Evolutionary conservation across 2,329 filamentous ascomycete species (phyloP).

Genomic region (Aureobasidium vineae): DNA sequence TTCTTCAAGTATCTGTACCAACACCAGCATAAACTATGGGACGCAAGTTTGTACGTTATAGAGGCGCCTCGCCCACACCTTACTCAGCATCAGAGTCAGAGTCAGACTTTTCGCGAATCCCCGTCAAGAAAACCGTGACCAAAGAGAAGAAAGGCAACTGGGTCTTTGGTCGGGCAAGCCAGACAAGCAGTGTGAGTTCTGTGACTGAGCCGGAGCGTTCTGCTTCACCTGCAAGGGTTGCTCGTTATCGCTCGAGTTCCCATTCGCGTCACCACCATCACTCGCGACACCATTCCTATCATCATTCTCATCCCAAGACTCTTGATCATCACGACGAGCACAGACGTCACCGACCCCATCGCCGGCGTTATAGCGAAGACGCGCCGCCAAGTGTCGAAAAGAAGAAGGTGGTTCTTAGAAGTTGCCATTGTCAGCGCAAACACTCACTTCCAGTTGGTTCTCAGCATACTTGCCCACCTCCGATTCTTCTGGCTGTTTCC

Average conservation of each 20-base stretch:
- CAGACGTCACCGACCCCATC: background rate
- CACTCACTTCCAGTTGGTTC: background rate
- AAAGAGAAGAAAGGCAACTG: slow-evolving; percentile 19
- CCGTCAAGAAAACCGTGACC: slow-evolving; percentile 11
- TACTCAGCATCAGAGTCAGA: background rate
- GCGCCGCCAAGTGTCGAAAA: background rate
- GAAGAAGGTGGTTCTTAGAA: background rate
- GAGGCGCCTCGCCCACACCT: background rate
- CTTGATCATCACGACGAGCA: background rate
- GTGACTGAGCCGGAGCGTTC: background rate
- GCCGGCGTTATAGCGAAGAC: slow-evolving; percentile 2
- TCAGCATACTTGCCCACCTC: background rate
- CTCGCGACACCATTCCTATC: background rate
- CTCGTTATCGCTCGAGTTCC: background rate
- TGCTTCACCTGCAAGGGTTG: background rate
- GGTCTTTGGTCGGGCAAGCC: slow-evolving; percentile 1
- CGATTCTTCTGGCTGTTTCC: slow-evolving; percentile 3
- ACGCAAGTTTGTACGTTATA: background rate
- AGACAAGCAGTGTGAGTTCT: slow-evolving; percentile 16
- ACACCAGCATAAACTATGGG: slow-evolving; percentile 4
- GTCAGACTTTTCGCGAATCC: background rate
- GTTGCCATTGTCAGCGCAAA: slow-evolving; percentile 1
- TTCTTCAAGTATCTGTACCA: slow-evolving; percentile 1
- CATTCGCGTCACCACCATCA: background rate
- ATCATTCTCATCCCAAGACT: background rate